Evolutionary conservation across 1,284 basidiomycete genomes (phyloP).

Genomic region (Cryptococcus sp.): DNA sequence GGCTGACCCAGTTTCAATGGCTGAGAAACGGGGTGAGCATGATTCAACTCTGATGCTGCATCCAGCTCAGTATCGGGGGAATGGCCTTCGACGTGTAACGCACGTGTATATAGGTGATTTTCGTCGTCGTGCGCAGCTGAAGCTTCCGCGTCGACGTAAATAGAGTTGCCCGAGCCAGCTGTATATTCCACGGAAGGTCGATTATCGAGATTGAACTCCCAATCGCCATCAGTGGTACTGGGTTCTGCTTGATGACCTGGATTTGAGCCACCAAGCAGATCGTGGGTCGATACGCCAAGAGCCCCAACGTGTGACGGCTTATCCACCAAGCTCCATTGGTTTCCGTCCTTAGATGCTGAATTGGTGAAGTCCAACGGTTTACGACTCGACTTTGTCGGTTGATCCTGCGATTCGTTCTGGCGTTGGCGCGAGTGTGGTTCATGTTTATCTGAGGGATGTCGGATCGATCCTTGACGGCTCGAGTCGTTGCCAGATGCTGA

Average conservation of each 20-base stretch:
- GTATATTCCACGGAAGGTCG: background rate
- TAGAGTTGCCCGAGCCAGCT: background rate
- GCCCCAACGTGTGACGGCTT: background rate
- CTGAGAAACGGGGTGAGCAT: background rate
- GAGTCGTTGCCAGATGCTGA: constrained; percentile 5
- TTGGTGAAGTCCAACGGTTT: background rate
- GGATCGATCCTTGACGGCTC: background rate
- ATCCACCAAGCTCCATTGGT: constrained; percentile 6
- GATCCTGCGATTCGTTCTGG: background rate
- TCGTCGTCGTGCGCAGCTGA: background rate
- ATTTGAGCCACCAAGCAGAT: background rate
- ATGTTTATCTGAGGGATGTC: background rate
- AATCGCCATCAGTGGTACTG: background rate
- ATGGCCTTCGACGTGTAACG: background rate
- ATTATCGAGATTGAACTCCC: background rate
- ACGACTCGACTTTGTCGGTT: background rate
- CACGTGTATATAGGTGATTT: too few relatives aligned
- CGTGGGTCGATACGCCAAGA: background rate
- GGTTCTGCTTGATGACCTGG: background rate
- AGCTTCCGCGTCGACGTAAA: background rate
- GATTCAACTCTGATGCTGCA: background rate
- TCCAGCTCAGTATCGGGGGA: background rate
- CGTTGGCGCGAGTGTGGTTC: background rate
- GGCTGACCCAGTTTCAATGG: background rate
- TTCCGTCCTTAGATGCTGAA: background rate